These are phyloP conservation scores for Hibiscus syriacus DNA, from an alignment of 345 rosid genomes.

Conservation along the genomic window DNA sequence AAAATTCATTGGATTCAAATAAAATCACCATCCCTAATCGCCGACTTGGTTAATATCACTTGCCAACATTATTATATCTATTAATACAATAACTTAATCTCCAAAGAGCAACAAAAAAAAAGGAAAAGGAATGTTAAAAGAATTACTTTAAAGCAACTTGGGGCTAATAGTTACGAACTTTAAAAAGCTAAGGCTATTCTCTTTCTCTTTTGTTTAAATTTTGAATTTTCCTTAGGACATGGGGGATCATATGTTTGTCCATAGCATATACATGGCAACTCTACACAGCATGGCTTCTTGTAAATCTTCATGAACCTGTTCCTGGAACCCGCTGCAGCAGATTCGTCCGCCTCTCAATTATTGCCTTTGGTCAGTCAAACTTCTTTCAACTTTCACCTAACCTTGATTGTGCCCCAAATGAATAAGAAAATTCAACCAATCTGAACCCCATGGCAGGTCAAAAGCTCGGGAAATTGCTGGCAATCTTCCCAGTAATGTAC, in stretches of 20 bases:
- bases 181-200: neutral
- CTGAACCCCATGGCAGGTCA: conserved; percentile 44
- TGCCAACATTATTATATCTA: neutral
- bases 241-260: conserved; percentile 33
- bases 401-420: neutral
- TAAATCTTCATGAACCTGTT: conserved; percentile 31
- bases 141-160: neutral
- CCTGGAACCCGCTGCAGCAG: conserved; percentile 38
- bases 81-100: neutral
- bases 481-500: conserved; percentile 52
- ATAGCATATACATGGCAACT: conserved; percentile 35
- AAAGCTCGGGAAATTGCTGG: conserved; percentile 38
- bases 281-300: conserved; percentile 40
- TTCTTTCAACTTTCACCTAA: neutral
- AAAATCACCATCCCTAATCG: no score
- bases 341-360: conserved; percentile 42
- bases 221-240: conserved; percentile 29
- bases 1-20: no score
- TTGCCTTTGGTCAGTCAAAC: conserved; percentile 37
- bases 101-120: neutral
- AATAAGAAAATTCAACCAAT: no score
- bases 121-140: neutral
- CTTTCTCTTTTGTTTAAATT: neutral
- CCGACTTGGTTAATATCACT: no score
- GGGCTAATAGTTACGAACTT: neutral